Base-by-base conservation (phyloP, 805 yeast species). In the Groenewaldozyma salmanticensis region DNA sequence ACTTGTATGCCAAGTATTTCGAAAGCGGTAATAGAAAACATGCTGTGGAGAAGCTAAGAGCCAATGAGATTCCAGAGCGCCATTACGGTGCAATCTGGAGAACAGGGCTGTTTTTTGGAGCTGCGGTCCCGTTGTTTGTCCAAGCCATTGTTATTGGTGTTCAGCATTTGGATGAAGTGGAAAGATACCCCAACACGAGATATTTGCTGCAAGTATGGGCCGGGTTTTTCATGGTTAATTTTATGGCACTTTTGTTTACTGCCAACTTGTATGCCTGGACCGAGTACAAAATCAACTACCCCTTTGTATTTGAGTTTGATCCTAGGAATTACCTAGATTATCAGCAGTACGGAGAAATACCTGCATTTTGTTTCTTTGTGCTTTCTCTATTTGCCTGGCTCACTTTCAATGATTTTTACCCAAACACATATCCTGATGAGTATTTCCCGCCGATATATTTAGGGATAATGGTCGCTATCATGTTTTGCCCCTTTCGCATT, bases 221-320 rank as follows among this genome's bases (percentile, higher is more conserved):
- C 5, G 97, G 97, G 1, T 87, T 86, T 59, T 72, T 86, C 50
- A 53, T 87, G 44, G 58, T 79, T 4, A 65, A 71, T 24, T 48
- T 88, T n/a, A 71, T 81, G 53, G 62, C 77, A 4, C 50, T 79
- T 19, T 62, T 85, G 2, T 79, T 88, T 55, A 78, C 79, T 11
- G 43, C 82, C 34, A 77, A 84, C 55, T 77, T 94, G 54, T 61
- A 67, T 42, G 75, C 80, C 2, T 92, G 95, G 90, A 70, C 77
- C 20, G 58, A 62, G 35, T 79, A 65, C 60, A 82, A 83, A 53
- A 80, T 92, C 52, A 92, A 90, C 59, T 92, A 92, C 59, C 81
- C 81, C 53, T 88, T 92, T 55, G 87, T 92, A 43, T 87, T 92
- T 58, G 97, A 92, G 61, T 80, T 87, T 51, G 78, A 84, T 54